These are phyloP conservation scores for Isabelozyma gotoi DNA, from an alignment of 805 yeast species.

Conservation along the genomic window DNA sequence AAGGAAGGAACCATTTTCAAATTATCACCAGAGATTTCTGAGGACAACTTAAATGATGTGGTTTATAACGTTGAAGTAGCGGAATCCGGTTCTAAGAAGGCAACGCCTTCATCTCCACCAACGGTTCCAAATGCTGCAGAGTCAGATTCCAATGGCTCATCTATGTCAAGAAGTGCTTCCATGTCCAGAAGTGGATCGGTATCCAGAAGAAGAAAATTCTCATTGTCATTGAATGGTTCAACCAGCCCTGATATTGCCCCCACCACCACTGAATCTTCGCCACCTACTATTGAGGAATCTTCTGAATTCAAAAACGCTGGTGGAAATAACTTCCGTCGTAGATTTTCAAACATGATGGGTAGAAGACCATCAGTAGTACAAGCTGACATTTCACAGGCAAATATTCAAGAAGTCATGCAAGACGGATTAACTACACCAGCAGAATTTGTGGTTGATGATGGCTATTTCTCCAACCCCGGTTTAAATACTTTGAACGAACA, in stretches of 20 bases:
- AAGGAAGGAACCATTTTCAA: slow-evolving; percentile 40
- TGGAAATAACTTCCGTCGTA: slow-evolving; percentile 29
- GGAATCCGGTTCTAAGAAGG: background rate
- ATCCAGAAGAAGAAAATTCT: slow-evolving; percentile 6
- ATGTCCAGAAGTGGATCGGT: slow-evolving; percentile 1
- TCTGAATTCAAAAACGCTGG: slow-evolving; percentile 18
- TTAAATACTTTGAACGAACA: slow-evolving; percentile 4
- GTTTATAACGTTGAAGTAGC: slow-evolving; percentile 6
- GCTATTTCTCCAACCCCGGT: slow-evolving; percentile 23
- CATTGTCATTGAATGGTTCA: slow-evolving; percentile 3
- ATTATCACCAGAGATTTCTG: slow-evolving; percentile 40
- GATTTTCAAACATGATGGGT: slow-evolving; percentile 39
- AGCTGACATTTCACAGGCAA: slow-evolving; percentile 35
- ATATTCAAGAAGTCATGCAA: slow-evolving; percentile 36
- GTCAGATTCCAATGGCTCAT: slow-evolving; percentile 1
- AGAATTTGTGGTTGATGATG: slow-evolving; percentile 36
- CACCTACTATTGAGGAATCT: slow-evolving; percentile 5
- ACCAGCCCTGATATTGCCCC: background rate
- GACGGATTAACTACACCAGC: slow-evolving; percentile 44
- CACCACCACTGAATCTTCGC: background rate
- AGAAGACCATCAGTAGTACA: slow-evolving; percentile 41
- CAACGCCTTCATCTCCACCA: background rate
- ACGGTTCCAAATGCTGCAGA: slow-evolving; percentile 12
- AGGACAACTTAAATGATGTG: slow-evolving; percentile 16
- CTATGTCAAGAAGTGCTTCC: background rate